Conservation (phyloP, 345 rosid species). For the Brassica cretica region DNA sequence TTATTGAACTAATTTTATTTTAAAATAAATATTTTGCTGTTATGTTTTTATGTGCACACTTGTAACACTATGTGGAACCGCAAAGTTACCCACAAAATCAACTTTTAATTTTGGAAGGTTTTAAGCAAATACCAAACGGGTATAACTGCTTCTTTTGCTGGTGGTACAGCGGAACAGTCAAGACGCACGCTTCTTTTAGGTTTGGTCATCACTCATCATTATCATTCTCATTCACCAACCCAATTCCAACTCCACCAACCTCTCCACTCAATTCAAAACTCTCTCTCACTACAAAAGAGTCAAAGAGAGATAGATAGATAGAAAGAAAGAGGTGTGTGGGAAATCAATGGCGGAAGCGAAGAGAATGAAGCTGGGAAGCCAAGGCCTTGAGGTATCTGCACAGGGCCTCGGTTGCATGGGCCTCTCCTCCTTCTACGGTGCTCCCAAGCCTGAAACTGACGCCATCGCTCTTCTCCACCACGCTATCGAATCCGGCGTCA, state of each 20-base stretch:
- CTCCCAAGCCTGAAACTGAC: conserved; percentile 38
- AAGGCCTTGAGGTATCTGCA: conserved; percentile 40
- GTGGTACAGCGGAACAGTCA: too few species aligned
- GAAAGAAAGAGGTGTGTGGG: neutral
- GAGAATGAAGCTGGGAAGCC: conserved; percentile 32
- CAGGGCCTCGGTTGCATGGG: conserved; percentile 53
- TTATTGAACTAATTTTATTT: too few species aligned
- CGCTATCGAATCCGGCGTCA: conserved; percentile 42
- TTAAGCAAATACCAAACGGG: too few species aligned
- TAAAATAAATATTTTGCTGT: too few species aligned
- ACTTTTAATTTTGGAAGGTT: too few species aligned
- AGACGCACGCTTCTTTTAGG: neutral
- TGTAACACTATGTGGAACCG: too few species aligned
- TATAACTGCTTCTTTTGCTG: too few species aligned
- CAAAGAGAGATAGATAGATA: neutral
- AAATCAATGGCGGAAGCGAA: conserved; percentile 18
- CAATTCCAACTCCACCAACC: neutral
- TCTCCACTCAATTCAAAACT: neutral
- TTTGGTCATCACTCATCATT: neutral
- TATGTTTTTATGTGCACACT: too few species aligned
- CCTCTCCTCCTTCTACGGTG: conserved; percentile 38
- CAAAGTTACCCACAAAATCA: too few species aligned
- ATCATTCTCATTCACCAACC: neutral
- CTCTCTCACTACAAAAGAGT: neutral
- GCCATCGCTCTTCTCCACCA: conserved; percentile 41